A percentile compares a stretch with the other conserved stretches of the same genome.
phyloP scores from a whole-genome alignment of 2,329 filamentous ascomycete genomes.

The Fusarium pseudograminearum region DNA sequence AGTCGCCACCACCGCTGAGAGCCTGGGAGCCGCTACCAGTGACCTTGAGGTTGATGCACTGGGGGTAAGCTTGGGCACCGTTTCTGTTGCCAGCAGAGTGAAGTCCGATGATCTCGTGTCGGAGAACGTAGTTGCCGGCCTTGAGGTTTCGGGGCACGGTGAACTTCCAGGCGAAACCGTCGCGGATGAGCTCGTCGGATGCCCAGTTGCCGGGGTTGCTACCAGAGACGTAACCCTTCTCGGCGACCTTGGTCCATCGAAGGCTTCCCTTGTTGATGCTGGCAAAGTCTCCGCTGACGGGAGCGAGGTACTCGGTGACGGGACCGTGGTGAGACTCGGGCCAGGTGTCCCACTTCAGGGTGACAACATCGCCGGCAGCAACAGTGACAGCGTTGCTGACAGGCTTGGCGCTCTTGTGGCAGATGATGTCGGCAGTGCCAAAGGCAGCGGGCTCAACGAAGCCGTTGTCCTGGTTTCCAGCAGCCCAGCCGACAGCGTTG shows the following conservation, averaged over 20 bases:
- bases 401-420: slow-evolving; percentile 58
- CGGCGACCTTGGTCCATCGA: slow-evolving; percentile 70
- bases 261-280: slow-evolving; percentile 63
- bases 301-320: slow-evolving; percentile 70
- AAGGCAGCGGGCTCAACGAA: slow-evolving; percentile 60
- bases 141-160: slow-evolving; percentile 61
- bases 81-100: slow-evolving; percentile 58
- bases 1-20: slow-evolving; percentile 48
- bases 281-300: slow-evolving; percentile 63
- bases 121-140: slow-evolving; percentile 66
- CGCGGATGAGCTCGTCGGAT: slow-evolving; percentile 62
- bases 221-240: slow-evolving; percentile 63
- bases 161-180: slow-evolving; percentile 60
- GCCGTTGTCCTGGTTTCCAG: slow-evolving; percentile 56
- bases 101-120: slow-evolving; percentile 68
- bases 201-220: slow-evolving; percentile 65
- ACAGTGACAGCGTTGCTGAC: slow-evolving; percentile 58
- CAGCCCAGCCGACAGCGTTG: slow-evolving; percentile 53
- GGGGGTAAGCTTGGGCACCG: slow-evolving; percentile 64
- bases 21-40: slow-evolving; percentile 53
- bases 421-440: slow-evolving; percentile 59
- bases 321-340: slow-evolving; percentile 73
- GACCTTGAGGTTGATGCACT: slow-evolving; percentile 64
- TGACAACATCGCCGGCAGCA: slow-evolving; percentile 68
- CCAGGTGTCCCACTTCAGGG: slow-evolving; percentile 74